A percentile compares a stretch with the other conserved stretches of the same genome.
phyloP scores from a whole-genome alignment of 2,329 filamentous ascomycete species.

The Tolypocladium tundrense region DNA sequence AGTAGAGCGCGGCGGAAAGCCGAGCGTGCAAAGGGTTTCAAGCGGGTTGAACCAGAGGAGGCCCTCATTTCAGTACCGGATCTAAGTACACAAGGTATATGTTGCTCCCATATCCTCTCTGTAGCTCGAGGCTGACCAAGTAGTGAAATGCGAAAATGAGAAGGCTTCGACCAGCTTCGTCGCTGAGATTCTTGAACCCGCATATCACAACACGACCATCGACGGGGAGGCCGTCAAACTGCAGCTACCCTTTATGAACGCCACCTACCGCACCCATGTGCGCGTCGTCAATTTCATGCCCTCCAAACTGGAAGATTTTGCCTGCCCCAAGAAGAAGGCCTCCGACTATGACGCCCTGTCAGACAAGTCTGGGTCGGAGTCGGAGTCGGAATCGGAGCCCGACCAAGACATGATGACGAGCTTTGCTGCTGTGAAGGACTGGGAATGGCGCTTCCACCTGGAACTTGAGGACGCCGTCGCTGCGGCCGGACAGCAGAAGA shows the following conservation, averaged over 20 bases:
- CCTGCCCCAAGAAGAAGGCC: constrained; percentile 30
- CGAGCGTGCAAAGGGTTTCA: constrained; percentile 6
- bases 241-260: constrained; percentile 62
- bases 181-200: constrained; percentile 27
- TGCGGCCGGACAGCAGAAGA: constrained; percentile 20
- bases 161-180: constrained; percentile 24
- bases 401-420: constrained; percentile 14
- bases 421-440: constrained; percentile 26
- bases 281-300: constrained; percentile 81
- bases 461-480: constrained; percentile 59
- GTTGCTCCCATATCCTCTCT: neutral
- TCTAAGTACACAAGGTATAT: constrained; percentile 21
- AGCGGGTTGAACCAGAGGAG: constrained; percentile 10
- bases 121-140: neutral
- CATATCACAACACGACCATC: constrained; percentile 31
- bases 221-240: constrained; percentile 25
- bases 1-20: constrained; percentile 12
- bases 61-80: constrained; percentile 8
- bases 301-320: constrained; percentile 59
- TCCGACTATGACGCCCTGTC: constrained; percentile 41
- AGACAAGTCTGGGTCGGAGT: constrained; percentile 22
- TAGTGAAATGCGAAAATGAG: constrained; percentile 36
- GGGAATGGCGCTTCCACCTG: constrained; percentile 81
- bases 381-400: constrained; percentile 6
- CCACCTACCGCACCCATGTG: constrained; percentile 57